These are phyloP conservation scores for Fusarium cicatricum DNA, from an alignment of 2,329 filamentous ascomycete species.

Conservation along the genomic window DNA sequence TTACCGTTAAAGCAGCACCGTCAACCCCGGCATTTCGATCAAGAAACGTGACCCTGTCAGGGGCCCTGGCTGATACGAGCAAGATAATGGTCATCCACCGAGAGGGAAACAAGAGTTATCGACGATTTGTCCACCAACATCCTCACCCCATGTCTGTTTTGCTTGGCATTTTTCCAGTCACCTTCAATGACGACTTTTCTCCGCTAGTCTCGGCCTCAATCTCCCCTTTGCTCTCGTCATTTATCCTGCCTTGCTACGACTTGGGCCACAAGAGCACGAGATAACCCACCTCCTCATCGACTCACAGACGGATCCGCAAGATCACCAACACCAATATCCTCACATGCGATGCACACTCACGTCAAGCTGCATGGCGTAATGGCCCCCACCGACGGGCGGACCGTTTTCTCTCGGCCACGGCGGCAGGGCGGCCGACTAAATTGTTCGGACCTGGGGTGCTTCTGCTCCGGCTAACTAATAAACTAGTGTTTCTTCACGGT, in stretches of 20 bases:
- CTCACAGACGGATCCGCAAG: conserved; percentile 11
- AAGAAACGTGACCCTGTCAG: conserved; percentile 1
- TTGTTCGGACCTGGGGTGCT: background rate
- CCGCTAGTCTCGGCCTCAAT: conserved; percentile 23
- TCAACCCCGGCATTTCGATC: conserved; percentile 10
- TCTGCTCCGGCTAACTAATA: background rate
- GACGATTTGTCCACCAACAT: conserved; percentile 8
- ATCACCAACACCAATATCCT: conserved; percentile 9
- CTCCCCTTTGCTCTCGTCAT: conserved; percentile 7
- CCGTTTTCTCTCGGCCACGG: background rate
- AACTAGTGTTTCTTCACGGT: too few species aligned
- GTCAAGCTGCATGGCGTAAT: conserved; percentile 18
- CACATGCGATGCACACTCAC: conserved; percentile 4
- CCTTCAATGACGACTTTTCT: conserved; percentile 21
- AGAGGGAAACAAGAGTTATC: conserved; percentile 23
- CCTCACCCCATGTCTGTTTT: conserved; percentile 18
- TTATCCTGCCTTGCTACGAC: background rate
- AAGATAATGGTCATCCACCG: conserved; percentile 5
- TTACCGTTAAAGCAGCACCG: conserved; percentile 5
- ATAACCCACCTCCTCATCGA: conserved; percentile 5
- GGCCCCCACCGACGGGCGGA: conserved; percentile 5
- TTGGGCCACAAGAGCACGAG: background rate
- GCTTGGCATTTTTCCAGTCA: conserved; percentile 19
- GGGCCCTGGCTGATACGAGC: background rate
- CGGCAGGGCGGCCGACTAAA: background rate